Evolutionary conservation across 371 early-diverging fungal genomes (phyloP).

Genomic region (Lichtheimia ramosa): DNA sequence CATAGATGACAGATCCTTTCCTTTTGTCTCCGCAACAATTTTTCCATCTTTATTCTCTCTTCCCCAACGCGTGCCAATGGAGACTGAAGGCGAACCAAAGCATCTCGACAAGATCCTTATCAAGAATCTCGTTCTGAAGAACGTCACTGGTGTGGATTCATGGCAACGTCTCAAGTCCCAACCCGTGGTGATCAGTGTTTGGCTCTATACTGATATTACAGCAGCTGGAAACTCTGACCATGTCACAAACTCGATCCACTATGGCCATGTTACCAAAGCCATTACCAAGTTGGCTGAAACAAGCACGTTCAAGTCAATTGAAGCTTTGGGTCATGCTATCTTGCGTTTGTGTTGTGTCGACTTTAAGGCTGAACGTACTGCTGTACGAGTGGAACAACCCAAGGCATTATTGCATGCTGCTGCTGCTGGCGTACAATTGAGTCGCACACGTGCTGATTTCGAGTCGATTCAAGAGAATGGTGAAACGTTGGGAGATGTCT

Average conservation of each 20-base stretch:
- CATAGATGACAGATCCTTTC: too few relatives aligned
- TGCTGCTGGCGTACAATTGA: slow-evolving; percentile 85
- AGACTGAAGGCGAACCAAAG: slow-evolving; percentile 3
- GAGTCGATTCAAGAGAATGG: slow-evolving; percentile 6
- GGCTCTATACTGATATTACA: slow-evolving; percentile 72
- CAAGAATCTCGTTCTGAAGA: slow-evolving; percentile 79
- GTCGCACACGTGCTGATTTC: slow-evolving; percentile 62
- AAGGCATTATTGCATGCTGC: slow-evolving; percentile 90
- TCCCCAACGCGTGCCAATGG: slow-evolving; percentile 2
- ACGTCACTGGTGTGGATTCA: slow-evolving; percentile 89
- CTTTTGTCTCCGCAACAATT: too few relatives aligned
- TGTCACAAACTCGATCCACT: slow-evolving; percentile 80
- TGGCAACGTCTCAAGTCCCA: slow-evolving; percentile 91
- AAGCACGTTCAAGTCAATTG: slow-evolving; percentile 67
- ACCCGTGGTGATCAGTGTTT: slow-evolving; percentile 80
- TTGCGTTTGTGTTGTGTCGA: slow-evolving; percentile 58
- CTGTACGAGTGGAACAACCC: slow-evolving; percentile 84
- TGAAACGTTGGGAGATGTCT: slow-evolving; percentile 41
- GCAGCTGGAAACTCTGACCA: slow-evolving; percentile 79
- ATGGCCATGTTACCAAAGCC: slow-evolving; percentile 77
- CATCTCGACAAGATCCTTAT: slow-evolving; percentile 77
- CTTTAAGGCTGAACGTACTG: slow-evolving; percentile 64
- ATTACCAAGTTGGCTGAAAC: slow-evolving; percentile 79
- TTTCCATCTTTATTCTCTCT: slow-evolving; percentile 1
- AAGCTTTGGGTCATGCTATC: slow-evolving; percentile 73